phyloP scores from a whole-genome alignment of 2,329 filamentous ascomycete genomes.

The Botrytis porri region DNA sequence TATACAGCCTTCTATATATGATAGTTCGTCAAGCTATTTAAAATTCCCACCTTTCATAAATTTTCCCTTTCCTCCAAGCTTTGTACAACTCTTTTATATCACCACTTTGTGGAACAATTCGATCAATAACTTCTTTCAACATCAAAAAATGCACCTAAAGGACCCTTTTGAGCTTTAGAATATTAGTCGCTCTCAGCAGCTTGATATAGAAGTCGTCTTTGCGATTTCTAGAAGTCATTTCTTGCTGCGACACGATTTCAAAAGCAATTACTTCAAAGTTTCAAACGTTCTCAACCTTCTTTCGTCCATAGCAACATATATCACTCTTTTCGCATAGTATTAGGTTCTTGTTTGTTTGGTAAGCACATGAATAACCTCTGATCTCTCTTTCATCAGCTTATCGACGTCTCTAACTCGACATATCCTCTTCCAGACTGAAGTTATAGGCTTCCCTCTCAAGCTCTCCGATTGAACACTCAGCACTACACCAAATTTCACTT shows the following conservation, averaged over 20 bases:
- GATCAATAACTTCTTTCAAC: neutral
- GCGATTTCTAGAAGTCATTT: neutral
- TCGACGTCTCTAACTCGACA: neutral
- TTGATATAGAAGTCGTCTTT: neutral
- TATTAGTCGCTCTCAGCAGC: neutral
- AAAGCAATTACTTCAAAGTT: neutral
- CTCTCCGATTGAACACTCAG: too few species aligned
- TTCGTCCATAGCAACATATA: neutral
- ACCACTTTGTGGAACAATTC: neutral
- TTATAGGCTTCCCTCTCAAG: too few species aligned
- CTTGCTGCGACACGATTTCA: neutral
- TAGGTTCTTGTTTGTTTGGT: neutral
- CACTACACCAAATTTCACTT: neutral
- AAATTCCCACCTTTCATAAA: neutral
- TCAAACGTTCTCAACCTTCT: neutral
- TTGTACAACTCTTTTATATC: neutral
- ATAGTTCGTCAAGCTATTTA: neutral
- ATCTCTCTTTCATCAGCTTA: neutral
- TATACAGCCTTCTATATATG: neutral
- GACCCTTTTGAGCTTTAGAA: fast-evolving
- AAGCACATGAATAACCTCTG: neutral
- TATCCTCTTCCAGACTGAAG: neutral
- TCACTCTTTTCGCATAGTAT: too few species aligned
- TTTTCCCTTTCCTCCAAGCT: neutral
- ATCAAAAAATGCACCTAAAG: neutral